These are phyloP conservation scores for Capsella rubella DNA, from an alignment of 441 rosid species.

Conservation along the genomic window DNA sequence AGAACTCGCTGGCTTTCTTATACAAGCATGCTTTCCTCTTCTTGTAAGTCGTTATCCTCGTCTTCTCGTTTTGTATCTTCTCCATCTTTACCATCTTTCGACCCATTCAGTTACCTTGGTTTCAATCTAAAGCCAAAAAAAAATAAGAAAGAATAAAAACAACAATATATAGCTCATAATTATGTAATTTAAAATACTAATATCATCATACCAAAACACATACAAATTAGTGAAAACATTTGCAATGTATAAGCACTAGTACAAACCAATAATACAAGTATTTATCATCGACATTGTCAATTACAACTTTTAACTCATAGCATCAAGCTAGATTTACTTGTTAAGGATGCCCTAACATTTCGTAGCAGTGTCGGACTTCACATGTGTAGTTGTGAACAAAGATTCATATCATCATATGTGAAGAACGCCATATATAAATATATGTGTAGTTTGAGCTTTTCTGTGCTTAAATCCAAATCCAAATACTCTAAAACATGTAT, in stretches of 20 bases:
- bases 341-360: too few relatives aligned
- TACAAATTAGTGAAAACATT: neutral
- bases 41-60: slow-evolving; percentile 45
- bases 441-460: neutral
- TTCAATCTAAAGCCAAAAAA: slow-evolving; percentile 7
- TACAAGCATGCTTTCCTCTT: slow-evolving; percentile 47
- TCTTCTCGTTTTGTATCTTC: slow-evolving; percentile 45
- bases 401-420: neutral
- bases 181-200: neutral
- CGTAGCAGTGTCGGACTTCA: too few relatives aligned
- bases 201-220: neutral
- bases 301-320: neutral
- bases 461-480: neutral
- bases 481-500: neutral
- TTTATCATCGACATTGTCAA: neutral
- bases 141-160: neutral
- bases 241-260: neutral
- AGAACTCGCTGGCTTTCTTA: slow-evolving; percentile 51
- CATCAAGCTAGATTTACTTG: too few relatives aligned
- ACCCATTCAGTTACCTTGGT: slow-evolving; percentile 37
- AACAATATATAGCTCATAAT: neutral
- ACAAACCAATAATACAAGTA: neutral
- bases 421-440: neutral
- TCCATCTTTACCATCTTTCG: slow-evolving; percentile 46
- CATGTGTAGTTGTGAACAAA: too few relatives aligned